Base-by-base conservation (phyloP, 106 monocot species). In the Allium cepa region DNA sequence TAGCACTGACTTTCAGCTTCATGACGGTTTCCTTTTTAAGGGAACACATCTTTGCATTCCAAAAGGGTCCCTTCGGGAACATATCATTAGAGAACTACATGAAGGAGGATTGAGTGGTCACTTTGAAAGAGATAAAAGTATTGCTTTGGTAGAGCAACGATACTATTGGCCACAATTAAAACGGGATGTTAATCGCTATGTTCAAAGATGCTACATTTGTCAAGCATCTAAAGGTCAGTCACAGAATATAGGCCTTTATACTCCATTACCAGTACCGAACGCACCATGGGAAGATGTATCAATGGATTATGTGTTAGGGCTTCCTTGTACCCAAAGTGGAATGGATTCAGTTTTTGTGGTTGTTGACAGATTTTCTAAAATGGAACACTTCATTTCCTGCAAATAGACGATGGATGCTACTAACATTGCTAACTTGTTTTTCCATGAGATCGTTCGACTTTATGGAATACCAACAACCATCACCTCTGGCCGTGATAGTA, bases 351-450 rank as follows among this genome's bases (percentile, higher is more conserved):
- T 75, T 12, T 45, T 75, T 26, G 75, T 67, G 6, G 75, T 68
- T 50, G 67, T 68, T 67, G 67, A 67, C 67, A 49, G 59, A 8
- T 75, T 75, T 50, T 26, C 13, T 9, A 67, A 75, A 27, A 75
- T 75, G 67, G 26, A 66, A 7, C 75, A 75, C 28, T 75, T 75
- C 36, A 47, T 75, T 64, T 17, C 75, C 13, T 75, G 75, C 12
- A 55, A 53, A 8, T 64, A 73, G 10, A 73, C 64, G 2, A 36
- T 53, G 8, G 17, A 73, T 73, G 73, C 51, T 49, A 49, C 67
- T 45, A 11, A 57, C 22, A 36, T 67, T 67, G 67, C 26, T 59
- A 12, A 60, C 7, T 8, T 75, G 5, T 75, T 18, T 68, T 75
- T 75, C 2, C 11, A 58, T 15, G 66, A 75, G 26, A 18, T 75